phyloP scores from a whole-genome alignment of 2,329 filamentous ascomycete genomes.

The Pseudogymnoascus sp. region DNA sequence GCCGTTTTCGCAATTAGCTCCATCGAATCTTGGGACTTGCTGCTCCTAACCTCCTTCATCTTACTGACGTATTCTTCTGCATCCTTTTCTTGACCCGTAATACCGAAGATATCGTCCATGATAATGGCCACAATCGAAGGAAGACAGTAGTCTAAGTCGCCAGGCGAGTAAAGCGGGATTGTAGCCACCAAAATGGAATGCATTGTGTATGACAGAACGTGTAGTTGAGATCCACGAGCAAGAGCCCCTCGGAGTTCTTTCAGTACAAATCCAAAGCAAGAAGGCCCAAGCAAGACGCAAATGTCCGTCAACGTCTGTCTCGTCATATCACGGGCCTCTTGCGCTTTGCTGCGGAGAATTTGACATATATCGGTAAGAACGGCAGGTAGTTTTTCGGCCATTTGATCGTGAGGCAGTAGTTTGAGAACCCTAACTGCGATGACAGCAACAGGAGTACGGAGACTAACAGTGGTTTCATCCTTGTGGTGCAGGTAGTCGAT shows the following conservation, averaged over 20 bases:
- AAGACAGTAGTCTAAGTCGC: slow-evolving; percentile 84
- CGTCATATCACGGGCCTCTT: slow-evolving; percentile 84
- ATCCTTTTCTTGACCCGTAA: slow-evolving; percentile 89
- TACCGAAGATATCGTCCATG: slow-evolving; percentile 96
- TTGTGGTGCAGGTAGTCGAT: slow-evolving; percentile 86
- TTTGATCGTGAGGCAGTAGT: slow-evolving; percentile 63
- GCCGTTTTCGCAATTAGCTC: slow-evolving; percentile 80
- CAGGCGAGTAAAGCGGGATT: slow-evolving; percentile 63
- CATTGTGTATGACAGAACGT: slow-evolving; percentile 90
- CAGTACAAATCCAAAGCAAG: slow-evolving; percentile 85
- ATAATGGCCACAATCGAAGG: slow-evolving; percentile 70
- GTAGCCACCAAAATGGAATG: slow-evolving; percentile 79
- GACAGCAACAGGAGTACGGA: slow-evolving; percentile 82
- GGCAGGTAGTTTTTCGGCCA: slow-evolving; percentile 67
- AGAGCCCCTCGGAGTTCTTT: slow-evolving; percentile 81
- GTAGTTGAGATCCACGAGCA: slow-evolving; percentile 80
- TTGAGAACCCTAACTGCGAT: slow-evolving; percentile 82
- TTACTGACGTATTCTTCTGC: slow-evolving; percentile 89
- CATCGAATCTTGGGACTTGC: slow-evolving; percentile 97
- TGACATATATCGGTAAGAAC: slow-evolving; percentile 89
- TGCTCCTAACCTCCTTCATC: slow-evolving; percentile 97
- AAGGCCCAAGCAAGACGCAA: slow-evolving; percentile 67
- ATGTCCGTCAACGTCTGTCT: slow-evolving; percentile 83
- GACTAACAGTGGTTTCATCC: slow-evolving; percentile 87
- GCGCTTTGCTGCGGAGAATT: slow-evolving; percentile 79